phyloP scores from a whole-genome alignment of 169 alveolate species.

The Plasmodium vivax region DNA sequence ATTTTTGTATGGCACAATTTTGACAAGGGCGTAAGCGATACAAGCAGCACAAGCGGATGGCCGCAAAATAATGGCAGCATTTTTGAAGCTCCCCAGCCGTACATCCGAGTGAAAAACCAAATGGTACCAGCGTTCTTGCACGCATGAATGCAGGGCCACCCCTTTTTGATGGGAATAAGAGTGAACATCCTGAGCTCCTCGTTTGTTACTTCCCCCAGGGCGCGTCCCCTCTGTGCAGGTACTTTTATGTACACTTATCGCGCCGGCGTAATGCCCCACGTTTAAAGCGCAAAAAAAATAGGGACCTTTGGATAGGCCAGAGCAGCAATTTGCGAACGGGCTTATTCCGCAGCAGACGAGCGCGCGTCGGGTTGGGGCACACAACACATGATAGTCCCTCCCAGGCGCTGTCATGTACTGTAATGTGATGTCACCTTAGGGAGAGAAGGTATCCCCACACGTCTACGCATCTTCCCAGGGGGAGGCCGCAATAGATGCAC shows the following conservation, averaged over 20 bases:
- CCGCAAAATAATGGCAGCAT: not conserved
- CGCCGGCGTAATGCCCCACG: not conserved
- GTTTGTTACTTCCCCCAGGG: not conserved
- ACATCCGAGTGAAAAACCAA: not conserved
- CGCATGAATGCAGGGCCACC: not conserved
- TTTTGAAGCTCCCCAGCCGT: not conserved
- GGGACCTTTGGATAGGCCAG: not conserved
- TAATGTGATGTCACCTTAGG: not conserved
- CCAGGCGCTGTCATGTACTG: not conserved
- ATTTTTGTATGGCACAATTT: not conserved
- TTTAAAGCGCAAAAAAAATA: constrained; percentile 6
- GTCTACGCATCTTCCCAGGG: not conserved
- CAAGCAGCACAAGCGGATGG: not conserved
- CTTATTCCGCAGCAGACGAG: not conserved
- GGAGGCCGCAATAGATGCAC: not conserved
- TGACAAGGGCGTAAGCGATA: not conserved
- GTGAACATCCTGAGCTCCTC: not conserved
- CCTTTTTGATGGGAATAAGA: not conserved
- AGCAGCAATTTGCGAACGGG: not conserved
- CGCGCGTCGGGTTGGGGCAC: not conserved
- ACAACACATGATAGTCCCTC: not conserved
- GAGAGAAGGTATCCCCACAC: not conserved
- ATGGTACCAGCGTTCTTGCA: not conserved
- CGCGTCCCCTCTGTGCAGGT: not conserved
- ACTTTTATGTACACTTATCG: not conserved